Evolutionary conservation across 2,329 filamentous ascomycete species (phyloP), one percentile per base, ranked within the genome.

Genomic region (Aspergillus tubingensis): DNA sequence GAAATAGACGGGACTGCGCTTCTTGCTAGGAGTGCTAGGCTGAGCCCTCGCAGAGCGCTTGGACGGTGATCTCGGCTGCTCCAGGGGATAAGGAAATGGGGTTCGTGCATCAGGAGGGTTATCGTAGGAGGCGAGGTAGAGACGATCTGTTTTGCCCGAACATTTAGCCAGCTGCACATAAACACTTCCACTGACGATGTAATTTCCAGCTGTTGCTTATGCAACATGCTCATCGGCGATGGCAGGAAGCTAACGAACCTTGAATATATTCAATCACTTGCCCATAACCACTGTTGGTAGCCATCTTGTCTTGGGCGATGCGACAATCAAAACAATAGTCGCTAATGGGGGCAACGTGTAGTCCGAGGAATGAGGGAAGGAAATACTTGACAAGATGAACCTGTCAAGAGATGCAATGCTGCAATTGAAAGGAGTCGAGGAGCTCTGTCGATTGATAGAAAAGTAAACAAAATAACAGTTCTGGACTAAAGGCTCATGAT

Each of bases 181-280:
- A 19, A 21, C 50, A 38, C 17, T 19, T 43, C 15, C 6, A 43
- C 8, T 17, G 23, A 25, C 27, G 53, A 23, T 5, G 48, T 15
- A 50, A 13, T 11, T 49, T 11, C 25, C 8, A 17, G 47, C 25
- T 30, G 8, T 25, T 32, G 4, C n/a, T 10, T 3, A 10, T n/a
- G 5, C 44, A 15, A 25, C 21, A 11, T 10, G 15, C 15, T 13
- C 8, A 30, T 30, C 25, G 8, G 6, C 53, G 27, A 57, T 55
- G 62, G 41, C 59, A 50, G 43, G 27, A 36, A 58, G n/a, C 23
- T 60, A 57, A 81, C 86, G 72, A 83, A 96, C 92, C 91, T 82
- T 92, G 91, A 71, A 97, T 96, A 79, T 96, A 97, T 82, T 97
- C 93, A 74, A 97, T 93, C 70, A 96, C 88, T 81, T 96, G 91